phyloP scores from a whole-genome alignment of 2,329 filamentous ascomycete genomes.

The Aspergillus fischeri region DNA sequence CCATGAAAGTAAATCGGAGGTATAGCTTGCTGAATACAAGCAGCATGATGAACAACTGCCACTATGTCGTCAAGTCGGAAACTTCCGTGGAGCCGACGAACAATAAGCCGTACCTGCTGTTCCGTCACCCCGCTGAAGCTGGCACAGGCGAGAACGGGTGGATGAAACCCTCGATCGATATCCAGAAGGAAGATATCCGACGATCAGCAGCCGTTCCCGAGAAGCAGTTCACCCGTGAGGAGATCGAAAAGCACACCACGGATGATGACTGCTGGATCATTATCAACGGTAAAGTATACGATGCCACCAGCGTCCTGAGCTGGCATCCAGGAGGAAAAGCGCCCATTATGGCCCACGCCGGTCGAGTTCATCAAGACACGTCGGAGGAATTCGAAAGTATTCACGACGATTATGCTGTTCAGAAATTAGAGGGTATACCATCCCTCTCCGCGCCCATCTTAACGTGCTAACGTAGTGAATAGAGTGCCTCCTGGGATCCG shows the following conservation, averaged over 20 bases:
- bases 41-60: conserved; percentile 54
- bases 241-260: conserved; percentile 50
- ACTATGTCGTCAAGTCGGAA: conserved; percentile 45
- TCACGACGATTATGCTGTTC: conserved; percentile 49
- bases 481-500: conserved; percentile 49
- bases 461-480: conserved; percentile 24
- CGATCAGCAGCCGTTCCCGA: conserved; percentile 43
- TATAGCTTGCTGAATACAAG: conserved; percentile 20
- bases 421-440: conserved; percentile 43
- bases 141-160: conserved; percentile 45
- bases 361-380: conserved; percentile 47
- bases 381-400: conserved; percentile 49
- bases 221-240: conserved; percentile 51
- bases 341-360: conserved; percentile 48
- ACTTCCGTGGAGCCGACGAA: conserved; percentile 31
- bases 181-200: conserved; percentile 43
- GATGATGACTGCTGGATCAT: conserved; percentile 53
- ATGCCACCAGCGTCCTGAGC: conserved; percentile 44
- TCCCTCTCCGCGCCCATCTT: conserved; percentile 35
- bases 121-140: conserved; percentile 47
- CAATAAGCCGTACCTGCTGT: conserved; percentile 34
- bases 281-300: conserved; percentile 50
- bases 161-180: conserved; percentile 49
- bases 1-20: not conserved
- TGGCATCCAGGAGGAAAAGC: conserved; percentile 51